Percentiles rank a stretch among this genome's conserved stretches.
Conservation (phyloP, 176 grass and related monocot species). For the Metroxylon sagu region DNA sequence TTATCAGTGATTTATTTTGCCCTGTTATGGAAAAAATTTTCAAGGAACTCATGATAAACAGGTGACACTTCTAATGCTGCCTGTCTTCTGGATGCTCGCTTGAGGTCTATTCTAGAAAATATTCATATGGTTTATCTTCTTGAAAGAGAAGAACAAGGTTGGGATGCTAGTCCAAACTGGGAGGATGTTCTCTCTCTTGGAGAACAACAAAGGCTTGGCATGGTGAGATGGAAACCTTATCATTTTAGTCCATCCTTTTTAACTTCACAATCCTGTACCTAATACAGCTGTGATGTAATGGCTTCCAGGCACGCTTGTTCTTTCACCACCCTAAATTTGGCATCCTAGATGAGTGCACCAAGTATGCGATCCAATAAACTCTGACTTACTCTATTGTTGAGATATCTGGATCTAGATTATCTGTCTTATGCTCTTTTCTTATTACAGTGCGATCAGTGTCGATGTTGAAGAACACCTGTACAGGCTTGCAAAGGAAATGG, state of each 20-base stretch:
- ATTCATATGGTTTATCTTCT: slow-evolving; percentile 84
- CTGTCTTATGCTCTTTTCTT: slow-evolving; percentile 11
- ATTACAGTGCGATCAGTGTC: slow-evolving; percentile 80
- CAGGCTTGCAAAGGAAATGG: slow-evolving; percentile 76
- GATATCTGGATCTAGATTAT: neutral
- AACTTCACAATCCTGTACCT: neutral
- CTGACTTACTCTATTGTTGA: no score
- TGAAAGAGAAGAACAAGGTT: slow-evolving; percentile 65
- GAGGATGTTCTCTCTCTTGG: slow-evolving; percentile 88
- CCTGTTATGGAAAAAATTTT: no score
- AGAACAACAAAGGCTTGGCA: slow-evolving; percentile 92
- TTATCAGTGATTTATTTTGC: no score
- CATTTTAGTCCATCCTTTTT: no score
- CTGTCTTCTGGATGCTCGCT: slow-evolving; percentile 52
- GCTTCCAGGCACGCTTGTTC: slow-evolving; percentile 80
- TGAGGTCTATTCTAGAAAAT: slow-evolving; percentile 75
- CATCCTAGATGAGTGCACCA: slow-evolving; percentile 88
- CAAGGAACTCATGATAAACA: slow-evolving; percentile 16
- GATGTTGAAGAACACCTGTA: slow-evolving; percentile 99
- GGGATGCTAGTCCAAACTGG: slow-evolving; percentile 89
- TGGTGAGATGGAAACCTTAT: slow-evolving; percentile 37
- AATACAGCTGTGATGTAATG: neutral
- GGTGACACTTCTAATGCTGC: slow-evolving; percentile 38
- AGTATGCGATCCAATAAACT: slow-evolving; percentile 31
- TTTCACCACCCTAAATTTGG: slow-evolving; percentile 90